Base-by-base conservation (phyloP, 257 asterid species). In the Cordia subcordata region DNA sequence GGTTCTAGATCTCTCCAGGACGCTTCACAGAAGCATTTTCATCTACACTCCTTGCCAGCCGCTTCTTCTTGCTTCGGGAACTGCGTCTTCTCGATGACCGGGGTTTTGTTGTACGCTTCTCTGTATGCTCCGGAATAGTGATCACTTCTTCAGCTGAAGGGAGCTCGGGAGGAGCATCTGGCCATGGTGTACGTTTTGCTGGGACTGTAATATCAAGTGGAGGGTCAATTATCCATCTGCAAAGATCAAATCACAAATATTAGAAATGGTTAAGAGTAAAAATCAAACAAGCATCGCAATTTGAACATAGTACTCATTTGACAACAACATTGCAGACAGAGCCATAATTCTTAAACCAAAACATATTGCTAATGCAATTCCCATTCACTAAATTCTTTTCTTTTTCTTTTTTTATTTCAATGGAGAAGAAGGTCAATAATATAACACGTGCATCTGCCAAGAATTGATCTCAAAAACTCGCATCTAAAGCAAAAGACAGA, bases 111-210 rank as follows among this genome's bases (percentile, higher is more conserved):
- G 76, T 62, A 9, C 77, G 88, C 65, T 78, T 85, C 55, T 86
- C 96, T 0, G 72, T 57, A 70, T 17, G 75, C 64, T 77, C 84
- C 49, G 78, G 83, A 63, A 71, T 49, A 8, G 23, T 57, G 55
- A 47, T 65, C 61, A 65, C 73, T 71, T 85, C 80, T 44, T 79
- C 89, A 57, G 46, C 55, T 22, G 83, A 62, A 16, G 88, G 85
- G 75, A 87, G 87, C 60, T 93, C 96, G 0, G 95, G 96, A 49
- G 96, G 94, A 70, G 92, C 79, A 68, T 90, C 96, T 0, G 99
- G 99, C 99, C 99, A 93, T 27, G 99, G 96, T 8, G 97, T 93
- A 63, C 77, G 94, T 74, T 83, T 89, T 55, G 96, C 95, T 8
- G 97, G 85, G 73, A 93, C 85, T 0, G 90, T 90, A 57, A 93